phyloP scores from a whole-genome alignment of 495 filamentous ascomycete genomes.

The Daldinia childiae region DNA sequence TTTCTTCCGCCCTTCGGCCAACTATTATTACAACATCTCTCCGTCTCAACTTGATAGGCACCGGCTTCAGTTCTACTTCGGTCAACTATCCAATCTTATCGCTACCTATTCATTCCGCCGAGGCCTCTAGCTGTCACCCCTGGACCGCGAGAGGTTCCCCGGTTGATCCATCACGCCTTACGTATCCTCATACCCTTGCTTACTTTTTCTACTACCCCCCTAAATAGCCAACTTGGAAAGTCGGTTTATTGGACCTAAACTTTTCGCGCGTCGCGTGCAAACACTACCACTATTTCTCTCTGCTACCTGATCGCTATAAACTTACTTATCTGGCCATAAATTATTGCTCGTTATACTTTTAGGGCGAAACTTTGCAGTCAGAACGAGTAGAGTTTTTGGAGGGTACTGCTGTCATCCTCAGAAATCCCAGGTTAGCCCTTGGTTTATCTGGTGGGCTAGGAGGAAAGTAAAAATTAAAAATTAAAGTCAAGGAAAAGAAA shows the following conservation, averaged over 20 bases:
- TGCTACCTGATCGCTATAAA: neutral
- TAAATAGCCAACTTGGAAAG: conserved; percentile 21
- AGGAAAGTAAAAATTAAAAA: conserved; percentile 24
- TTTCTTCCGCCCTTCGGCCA: conserved; percentile 14
- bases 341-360: conserved; percentile 9
- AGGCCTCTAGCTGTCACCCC: conserved; percentile 20
- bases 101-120: conserved; percentile 22
- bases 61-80: conserved; percentile 14
- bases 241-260: conserved; percentile 33
- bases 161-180: conserved; percentile 39
- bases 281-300: conserved; percentile 30
- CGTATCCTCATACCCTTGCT: conserved; percentile 34
- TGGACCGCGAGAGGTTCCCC: conserved; percentile 31
- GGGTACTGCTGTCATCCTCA: conserved; percentile 30
- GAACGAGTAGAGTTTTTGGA: conserved; percentile 23
- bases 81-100: conserved; percentile 26
- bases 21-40: conserved; percentile 1
- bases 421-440: conserved; percentile 22
- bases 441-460: conserved; percentile 29
- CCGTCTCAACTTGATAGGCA: conserved; percentile 21
- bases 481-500: conserved; percentile 25
- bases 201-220: conserved; percentile 11
- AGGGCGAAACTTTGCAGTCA: conserved; percentile 14
- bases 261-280: conserved; percentile 41
- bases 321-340: neutral